Evolutionary conservation across 306 rosid genomes (phyloP).

Genomic region (Herpetospermum pedunculosum): DNA sequence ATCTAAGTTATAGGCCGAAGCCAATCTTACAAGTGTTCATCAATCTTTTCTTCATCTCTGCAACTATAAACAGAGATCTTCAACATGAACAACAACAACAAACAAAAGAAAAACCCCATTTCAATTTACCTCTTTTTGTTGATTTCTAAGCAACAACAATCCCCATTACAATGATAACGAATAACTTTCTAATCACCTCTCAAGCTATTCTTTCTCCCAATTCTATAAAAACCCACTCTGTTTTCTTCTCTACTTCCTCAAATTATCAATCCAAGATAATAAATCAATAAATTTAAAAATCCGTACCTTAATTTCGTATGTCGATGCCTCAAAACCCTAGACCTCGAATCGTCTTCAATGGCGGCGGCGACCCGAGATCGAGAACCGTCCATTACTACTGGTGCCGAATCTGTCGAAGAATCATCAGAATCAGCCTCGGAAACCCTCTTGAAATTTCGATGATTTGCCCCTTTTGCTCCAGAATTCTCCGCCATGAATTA

Average conservation of each 20-base stretch:
- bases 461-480: neutral
- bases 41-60: no score
- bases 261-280: neutral
- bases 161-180: neutral
- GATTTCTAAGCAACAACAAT: no score
- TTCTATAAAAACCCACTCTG: neutral
- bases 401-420: neutral
- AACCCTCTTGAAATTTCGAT: neutral
- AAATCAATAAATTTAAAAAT: no score
- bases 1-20: no score
- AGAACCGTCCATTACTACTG: slow-evolving; percentile 1
- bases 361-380: neutral
- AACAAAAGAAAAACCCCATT: no score
- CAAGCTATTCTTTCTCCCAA: neutral
- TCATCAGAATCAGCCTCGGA: neutral
- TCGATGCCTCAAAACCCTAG: neutral
- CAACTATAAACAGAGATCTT: no score
- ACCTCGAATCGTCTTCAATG: slow-evolving; percentile 4
- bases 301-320: neutral
- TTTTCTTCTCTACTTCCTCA: neutral
- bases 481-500: neutral
- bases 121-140: no score
- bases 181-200: neutral
- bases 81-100: no score
- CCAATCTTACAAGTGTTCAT: no score